phyloP scores from a whole-genome alignment of 306 rosid genomes.

The Bauhinia variegata region DNA sequence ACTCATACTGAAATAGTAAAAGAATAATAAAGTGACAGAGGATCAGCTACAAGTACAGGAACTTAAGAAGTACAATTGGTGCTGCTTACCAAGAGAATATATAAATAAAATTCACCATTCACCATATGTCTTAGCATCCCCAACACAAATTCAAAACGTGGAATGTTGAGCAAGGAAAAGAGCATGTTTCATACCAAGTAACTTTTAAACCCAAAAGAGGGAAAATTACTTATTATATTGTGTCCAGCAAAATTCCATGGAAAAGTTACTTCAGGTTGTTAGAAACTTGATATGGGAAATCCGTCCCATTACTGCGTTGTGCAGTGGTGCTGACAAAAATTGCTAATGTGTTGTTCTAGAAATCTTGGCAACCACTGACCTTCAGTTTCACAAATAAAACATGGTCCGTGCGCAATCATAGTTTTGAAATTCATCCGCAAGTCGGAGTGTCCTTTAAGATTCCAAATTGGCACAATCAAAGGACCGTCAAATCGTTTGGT shows the following conservation, averaged over 20 bases:
- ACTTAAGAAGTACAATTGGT: too few species aligned
- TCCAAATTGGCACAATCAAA: constrained; percentile 32
- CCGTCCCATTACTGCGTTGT: too few species aligned
- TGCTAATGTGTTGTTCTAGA: constrained; percentile 21
- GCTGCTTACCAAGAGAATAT: too few species aligned
- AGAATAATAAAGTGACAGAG: background rate
- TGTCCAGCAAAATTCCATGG: background rate
- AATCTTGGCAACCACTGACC: constrained; percentile 46
- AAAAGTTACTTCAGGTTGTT: constrained; percentile 18
- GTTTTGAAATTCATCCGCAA: constrained; percentile 42
- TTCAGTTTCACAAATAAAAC: constrained; percentile 43
- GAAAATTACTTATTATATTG: background rate
- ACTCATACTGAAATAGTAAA: constrained; percentile 3
- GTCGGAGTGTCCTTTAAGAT: constrained; percentile 35
- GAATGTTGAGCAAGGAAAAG: constrained; percentile 2
- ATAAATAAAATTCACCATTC: too few species aligned
- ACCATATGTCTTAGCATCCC: too few species aligned
- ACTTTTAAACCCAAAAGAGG: background rate
- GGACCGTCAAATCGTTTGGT: constrained; percentile 46
- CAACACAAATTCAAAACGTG: too few species aligned
- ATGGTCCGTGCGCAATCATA: constrained; percentile 43
- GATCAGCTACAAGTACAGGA: background rate
- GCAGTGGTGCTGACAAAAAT: constrained; percentile 25
- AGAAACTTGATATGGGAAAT: too few species aligned
- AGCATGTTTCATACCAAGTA: background rate